A percentile compares a stretch with the other conserved stretches of the same genome.
These are phyloP conservation scores for Cytospora schulzeri DNA, from an alignment of 2,329 filamentous ascomycete species.

Conservation along the genomic window DNA sequence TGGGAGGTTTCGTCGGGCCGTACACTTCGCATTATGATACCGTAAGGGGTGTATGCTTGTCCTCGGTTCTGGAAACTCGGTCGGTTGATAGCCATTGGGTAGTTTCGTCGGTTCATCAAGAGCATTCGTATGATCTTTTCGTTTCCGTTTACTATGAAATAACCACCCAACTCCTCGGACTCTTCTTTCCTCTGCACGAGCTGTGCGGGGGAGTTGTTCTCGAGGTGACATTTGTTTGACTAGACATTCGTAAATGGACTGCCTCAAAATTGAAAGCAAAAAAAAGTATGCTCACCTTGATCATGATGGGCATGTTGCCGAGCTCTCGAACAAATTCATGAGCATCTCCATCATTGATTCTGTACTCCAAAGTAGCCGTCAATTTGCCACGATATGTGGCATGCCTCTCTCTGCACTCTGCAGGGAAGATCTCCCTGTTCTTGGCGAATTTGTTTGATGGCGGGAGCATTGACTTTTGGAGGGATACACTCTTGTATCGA, in stretches of 20 bases:
- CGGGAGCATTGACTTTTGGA: constrained; percentile 81
- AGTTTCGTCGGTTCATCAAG: constrained; percentile 88
- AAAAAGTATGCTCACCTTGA: constrained; percentile 64
- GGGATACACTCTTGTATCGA: constrained; percentile 76
- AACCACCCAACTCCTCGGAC: constrained; percentile 92
- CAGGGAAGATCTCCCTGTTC: constrained; percentile 83
- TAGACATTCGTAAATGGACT: constrained; percentile 38
- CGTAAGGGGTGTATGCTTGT: constrained; percentile 82
- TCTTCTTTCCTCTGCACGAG: constrained; percentile 90
- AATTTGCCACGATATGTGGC: constrained; percentile 87
- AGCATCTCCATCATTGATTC: constrained; percentile 83
- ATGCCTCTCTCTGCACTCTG: constrained; percentile 94
- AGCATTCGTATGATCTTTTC: constrained; percentile 96
- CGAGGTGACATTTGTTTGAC: constrained; percentile 89
- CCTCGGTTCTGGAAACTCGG: constrained; percentile 89
- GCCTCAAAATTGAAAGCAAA: constrained; percentile 31
- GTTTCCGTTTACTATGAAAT: constrained; percentile 96
- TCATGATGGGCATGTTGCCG: constrained; percentile 89
- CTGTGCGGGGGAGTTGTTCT: constrained; percentile 78
- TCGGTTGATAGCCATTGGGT: constrained; percentile 90
- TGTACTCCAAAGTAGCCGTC: constrained; percentile 79
- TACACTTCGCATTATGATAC: constrained; percentile 88
- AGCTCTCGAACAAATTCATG: constrained; percentile 82
- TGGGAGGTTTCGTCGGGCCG: constrained; percentile 97
- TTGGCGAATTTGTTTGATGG: constrained; percentile 80